Base-by-base conservation (phyloP, 176 grass and related monocot genomes). In the Thinopyrum elongatum region DNA sequence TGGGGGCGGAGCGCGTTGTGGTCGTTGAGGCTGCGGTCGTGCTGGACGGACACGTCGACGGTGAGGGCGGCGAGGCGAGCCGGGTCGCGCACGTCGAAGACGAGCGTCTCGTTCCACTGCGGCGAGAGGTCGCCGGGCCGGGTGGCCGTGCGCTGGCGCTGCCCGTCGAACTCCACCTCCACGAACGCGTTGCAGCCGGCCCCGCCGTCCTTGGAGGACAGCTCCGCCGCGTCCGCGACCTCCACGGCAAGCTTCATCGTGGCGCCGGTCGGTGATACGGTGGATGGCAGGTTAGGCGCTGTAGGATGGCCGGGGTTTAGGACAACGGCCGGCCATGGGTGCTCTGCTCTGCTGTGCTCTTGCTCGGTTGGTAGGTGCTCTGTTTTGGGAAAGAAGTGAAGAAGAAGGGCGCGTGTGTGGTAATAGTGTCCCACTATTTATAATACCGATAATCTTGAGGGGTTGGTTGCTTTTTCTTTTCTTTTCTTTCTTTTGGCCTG, bases 171-270 rank as follows among this genome's bases (percentile, higher is more conserved):
- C 0, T 83, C 88, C 3, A 93, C 85, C 83, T 94, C 90, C 1
- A 97, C 95, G 44, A 91, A 97, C 1, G 92, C 67, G 72, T 86
- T 97, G 85, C 90, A 94, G 6, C 7, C 8, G 38, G 38, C 8
- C 2, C 1, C 38, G 55, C 82, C 73, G 39, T 97, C 95, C 87
- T 97, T 97, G 6, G 92, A 55, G 1, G 90, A 41, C 2, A 97
- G 86, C 25, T 91, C 92, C 4, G 90, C 34, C 3, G 95, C 95
- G 79, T 93, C 92, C 10, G 84, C 64, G 51, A 97, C 84, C 82
- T 97, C 92, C 13, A 97, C 92, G 26, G 85, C 92, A 0, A 97
- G 84, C 95, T 91, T 97, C 92, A 97, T 97, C 11, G 26, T 35
- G 19, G 21, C 13, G 4, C 0, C 0, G 36, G 10, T 29, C 3